Evolutionary conservation across 306 rosid genomes (phyloP).

Genomic region (Cicer pinnatifidum): DNA sequence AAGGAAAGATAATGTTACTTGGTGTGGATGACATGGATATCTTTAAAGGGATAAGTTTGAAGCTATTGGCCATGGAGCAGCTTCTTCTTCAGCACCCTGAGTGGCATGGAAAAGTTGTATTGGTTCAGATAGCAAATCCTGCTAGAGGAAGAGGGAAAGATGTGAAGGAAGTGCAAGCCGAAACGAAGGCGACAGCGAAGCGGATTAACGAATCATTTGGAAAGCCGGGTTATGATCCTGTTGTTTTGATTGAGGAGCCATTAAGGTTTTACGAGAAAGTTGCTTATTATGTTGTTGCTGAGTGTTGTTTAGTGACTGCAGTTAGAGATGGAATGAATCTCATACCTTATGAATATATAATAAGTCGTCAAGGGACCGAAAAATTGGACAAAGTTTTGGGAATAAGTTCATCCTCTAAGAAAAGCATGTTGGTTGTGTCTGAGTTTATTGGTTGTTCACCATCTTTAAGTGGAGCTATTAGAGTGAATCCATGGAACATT

Average conservation of each 20-base stretch:
- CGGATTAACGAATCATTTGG: conserved; percentile 71
- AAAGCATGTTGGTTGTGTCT: conserved; percentile 83
- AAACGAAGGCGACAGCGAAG: conserved; percentile 60
- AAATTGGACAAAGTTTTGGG: conserved; percentile 66
- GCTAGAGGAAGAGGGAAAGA: conserved; percentile 81
- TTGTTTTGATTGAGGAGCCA: conserved; percentile 77
- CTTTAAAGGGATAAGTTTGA: conserved; percentile 80
- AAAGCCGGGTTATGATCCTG: conserved; percentile 75
- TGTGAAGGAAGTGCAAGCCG: conserved; percentile 73
- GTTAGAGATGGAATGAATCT: conserved; percentile 93
- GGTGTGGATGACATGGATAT: conserved; percentile 93
- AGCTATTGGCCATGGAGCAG: conserved; percentile 89
- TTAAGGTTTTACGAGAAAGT: conserved; percentile 74
- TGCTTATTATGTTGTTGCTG: conserved; percentile 80
- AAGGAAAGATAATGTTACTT: conserved; percentile 52
- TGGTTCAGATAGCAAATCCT: conserved; percentile 89
- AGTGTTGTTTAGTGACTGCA: conserved; percentile 87
- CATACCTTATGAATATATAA: conserved; percentile 79
- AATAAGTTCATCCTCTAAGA: conserved; percentile 49
- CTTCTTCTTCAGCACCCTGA: conserved; percentile 75
- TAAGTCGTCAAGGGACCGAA: conserved; percentile 74
- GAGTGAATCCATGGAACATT: conserved; percentile 89
- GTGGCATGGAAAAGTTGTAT: conserved; percentile 66
- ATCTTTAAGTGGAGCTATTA: conserved; percentile 84
- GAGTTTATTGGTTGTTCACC: conserved; percentile 93